Evolutionary conservation across 805 yeast species (phyloP), one percentile per base, ranked within the genome.

Genomic region (Cyberlindnera lachancei): DNA sequence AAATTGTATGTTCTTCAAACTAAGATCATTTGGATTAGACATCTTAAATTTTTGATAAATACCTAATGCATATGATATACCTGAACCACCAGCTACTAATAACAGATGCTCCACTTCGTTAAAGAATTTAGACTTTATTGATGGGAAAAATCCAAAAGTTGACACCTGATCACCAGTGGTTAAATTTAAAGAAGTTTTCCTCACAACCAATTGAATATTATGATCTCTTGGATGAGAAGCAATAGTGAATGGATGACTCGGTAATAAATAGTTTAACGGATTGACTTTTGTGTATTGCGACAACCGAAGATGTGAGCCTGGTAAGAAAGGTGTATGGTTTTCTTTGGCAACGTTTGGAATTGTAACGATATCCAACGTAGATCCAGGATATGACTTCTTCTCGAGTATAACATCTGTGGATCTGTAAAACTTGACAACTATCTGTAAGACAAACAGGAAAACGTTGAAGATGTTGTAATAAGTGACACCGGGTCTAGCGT

Each of bases 11-110:
- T n/a, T n/a, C n/a, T n/a, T n/a, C n/a, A n/a, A n/a, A n/a, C n/a
- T n/a, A 29, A 41, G 53, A 6, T 62, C 32, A 13, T 35, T 42
- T 8, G 41, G 44, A 20, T 52, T 50, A 21, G 35, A 35, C 5
- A 31, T 29, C 14, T 46, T 47, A 29, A 73, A 57, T 35, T 65
- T 56, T 29, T 63, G 62, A 45, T 62, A 68, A 1, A 77, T 25
- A 0, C 82, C 76, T 8, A 77, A 39, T 4, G 79, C 81, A 33
- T 69, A 69, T 0, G 87, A 75, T 9, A 81, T 68, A 1, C 90
- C 88, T 2, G 85, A 72, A 0, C 92, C 92, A 11, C 88, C 90
- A 40, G 79, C 71, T 1, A 80, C 61, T 14, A 80, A 63, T 12
- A 61, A 50, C 1, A 75, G 68, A 24, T 69, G 66, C 21, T 66